A percentile compares a stretch with the other conserved stretches of the same genome.
These are phyloP conservation scores for Psilocybe sp. DNA, from an alignment of 768 basidiomycete genomes.

Conservation along the genomic window DNA sequence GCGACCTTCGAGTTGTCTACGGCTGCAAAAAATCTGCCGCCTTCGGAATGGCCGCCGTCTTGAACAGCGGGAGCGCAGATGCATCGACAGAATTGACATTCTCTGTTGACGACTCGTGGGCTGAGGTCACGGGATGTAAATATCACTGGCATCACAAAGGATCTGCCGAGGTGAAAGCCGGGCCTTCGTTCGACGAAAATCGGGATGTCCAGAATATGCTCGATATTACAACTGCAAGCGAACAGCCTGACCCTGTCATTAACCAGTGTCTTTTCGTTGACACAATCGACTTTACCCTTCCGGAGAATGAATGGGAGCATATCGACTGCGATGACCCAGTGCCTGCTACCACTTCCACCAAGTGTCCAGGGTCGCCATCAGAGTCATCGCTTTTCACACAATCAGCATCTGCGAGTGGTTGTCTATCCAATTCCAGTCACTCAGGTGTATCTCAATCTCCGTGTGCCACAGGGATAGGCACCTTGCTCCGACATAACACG, in stretches of 20 bases:
- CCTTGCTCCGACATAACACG: too few species aligned
- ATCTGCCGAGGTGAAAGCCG: not conserved
- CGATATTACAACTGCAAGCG: too few species aligned
- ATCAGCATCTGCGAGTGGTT: too few species aligned
- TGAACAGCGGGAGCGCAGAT: not conserved
- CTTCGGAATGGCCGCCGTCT: slow-evolving; percentile 15
- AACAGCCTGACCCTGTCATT: too few species aligned
- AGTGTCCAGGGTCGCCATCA: too few species aligned
- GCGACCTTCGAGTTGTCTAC: slow-evolving; percentile 9
- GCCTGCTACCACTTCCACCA: too few species aligned
- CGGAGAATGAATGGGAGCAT: not conserved
- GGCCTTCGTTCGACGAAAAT: not conserved
- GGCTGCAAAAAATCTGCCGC: slow-evolving; percentile 8
- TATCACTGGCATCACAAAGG: slow-evolving; percentile 1
- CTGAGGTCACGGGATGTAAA: too few species aligned
- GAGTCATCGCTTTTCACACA: too few species aligned
- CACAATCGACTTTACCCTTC: slow-evolving; percentile 1
- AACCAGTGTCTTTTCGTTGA: slow-evolving; percentile 8
- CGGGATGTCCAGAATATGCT: not conserved
- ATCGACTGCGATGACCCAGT: too few species aligned
- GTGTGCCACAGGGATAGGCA: too few species aligned
- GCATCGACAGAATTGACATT: not conserved
- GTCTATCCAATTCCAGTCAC: too few species aligned
- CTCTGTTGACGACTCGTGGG: not conserved
- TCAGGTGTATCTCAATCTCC: too few species aligned